Evolutionary conservation across 2,329 filamentous ascomycete genomes (phyloP), one percentile per base, ranked within the genome.

Genomic region (Phialocephala sp.): DNA sequence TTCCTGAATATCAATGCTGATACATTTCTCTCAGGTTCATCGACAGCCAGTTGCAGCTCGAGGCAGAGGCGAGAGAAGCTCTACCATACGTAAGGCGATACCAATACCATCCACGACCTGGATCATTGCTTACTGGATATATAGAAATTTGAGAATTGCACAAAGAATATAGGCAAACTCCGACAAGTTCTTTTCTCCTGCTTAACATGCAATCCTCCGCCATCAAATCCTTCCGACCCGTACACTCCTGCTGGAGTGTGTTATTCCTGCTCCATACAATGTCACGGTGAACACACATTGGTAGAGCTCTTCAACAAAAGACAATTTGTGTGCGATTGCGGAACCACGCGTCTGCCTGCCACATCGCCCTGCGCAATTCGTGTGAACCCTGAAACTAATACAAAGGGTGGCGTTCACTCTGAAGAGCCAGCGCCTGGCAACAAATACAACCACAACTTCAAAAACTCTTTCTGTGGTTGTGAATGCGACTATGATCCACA

Each of bases 231-330:
- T 1, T 81, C 85, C 52, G 88, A 89, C 59, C 81, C 89, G 0
- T 91, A 90, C 77, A 86, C 82, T 8, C 83, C 90, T 8, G 95
- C 94, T 2, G 95, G 92, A 32, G 87, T 99, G 64, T 99, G 95
- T 83, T 99, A 99, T 75, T 92, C 94, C 24, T 99, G 95, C 81
- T 97, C 94, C 8, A 93, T 99, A 66, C 91, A 94, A 72, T 99
- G 95, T 77, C 95, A 99, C 75, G 94, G 95, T 71, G 94, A 98
- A 75, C 95, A 99, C 77, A 91, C 86, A 1, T 87, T 99, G 32
- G 95, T 98, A 59, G 95, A 99, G 80, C 90, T 99, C 22, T 99
- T 99, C 81, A 90, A 87, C 76, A 98, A 97, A 81, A 89, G 96
- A 74, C 90, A 97, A 79, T 98, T 99, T 75, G 92, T 92, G 47